Conservation (phyloP, 495 filamentous ascomycete genomes). For the Talaromyces adpressus region DNA sequence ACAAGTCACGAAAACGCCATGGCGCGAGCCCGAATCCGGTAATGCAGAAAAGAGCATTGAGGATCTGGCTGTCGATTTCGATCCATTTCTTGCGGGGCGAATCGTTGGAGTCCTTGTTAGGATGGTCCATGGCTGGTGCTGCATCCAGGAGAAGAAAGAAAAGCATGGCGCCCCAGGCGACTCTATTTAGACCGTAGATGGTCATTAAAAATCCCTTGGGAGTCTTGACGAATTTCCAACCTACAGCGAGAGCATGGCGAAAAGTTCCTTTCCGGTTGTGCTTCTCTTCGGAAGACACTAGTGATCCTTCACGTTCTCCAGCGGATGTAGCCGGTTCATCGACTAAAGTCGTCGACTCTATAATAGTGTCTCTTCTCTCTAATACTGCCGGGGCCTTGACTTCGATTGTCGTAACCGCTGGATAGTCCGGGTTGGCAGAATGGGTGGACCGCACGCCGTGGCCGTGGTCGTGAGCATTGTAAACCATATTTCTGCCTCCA, state of each 20-base stretch:
- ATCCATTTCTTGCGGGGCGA: constrained; percentile 73
- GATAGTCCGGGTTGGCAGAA: neutral
- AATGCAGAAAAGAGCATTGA: constrained; percentile 81
- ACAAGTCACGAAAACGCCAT: constrained; percentile 79
- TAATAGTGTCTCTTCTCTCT: neutral
- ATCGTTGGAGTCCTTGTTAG: constrained; percentile 55
- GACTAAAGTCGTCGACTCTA: neutral
- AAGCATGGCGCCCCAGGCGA: constrained; percentile 88
- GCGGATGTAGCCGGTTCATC: neutral
- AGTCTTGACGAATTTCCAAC: constrained; percentile 25
- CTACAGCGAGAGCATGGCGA: neutral
- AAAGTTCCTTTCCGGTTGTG: neutral
- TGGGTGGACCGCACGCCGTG: neutral
- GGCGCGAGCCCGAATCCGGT: constrained; percentile 79
- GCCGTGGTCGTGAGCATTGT: neutral
- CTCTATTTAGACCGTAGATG: constrained; percentile 71
- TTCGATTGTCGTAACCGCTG: neutral
- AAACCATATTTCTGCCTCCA: neutral
- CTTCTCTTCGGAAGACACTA: neutral
- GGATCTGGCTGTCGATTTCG: constrained; percentile 76
- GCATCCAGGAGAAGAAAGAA: constrained; percentile 76
- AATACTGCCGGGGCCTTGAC: neutral
- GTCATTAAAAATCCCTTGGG: constrained; percentile 67
- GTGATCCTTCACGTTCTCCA: neutral
- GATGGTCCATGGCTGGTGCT: constrained; percentile 71